Evolutionary conservation across 768 basidiomycete genomes (phyloP).

Genomic region (Leccinum uliginosum): DNA sequence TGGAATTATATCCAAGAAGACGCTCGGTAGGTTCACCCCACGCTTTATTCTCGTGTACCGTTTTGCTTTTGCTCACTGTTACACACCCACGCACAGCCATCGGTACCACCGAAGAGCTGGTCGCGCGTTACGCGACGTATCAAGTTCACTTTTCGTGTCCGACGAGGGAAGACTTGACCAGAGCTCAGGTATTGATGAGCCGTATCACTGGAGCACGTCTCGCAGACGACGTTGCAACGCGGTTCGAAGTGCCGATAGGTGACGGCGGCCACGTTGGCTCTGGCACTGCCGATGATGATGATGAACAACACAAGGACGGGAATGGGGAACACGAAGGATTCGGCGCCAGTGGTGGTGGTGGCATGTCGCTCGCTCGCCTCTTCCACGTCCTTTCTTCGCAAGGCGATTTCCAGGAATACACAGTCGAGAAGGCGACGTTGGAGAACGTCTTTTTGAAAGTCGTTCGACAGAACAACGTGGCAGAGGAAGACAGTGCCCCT

Average conservation of each 20-base stretch:
- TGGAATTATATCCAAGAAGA: slow-evolving; percentile 66
- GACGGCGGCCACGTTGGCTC: neutral
- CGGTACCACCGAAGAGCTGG: slow-evolving; percentile 60
- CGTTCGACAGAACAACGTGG: slow-evolving; percentile 56
- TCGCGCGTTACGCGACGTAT: slow-evolving; percentile 65
- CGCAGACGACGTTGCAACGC: slow-evolving; percentile 71
- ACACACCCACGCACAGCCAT: slow-evolving; percentile 44
- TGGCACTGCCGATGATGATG: neutral
- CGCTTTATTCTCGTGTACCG: neutral
- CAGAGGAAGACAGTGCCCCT: slow-evolving; percentile 39
- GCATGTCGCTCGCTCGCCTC: slow-evolving; percentile 51
- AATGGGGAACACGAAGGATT: neutral
- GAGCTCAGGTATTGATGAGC: slow-evolving; percentile 58
- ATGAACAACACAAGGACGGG: neutral
- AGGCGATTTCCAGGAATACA: slow-evolving; percentile 59
- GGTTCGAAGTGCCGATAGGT: slow-evolving; percentile 64
- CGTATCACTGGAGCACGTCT: slow-evolving; percentile 58
- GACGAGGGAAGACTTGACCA: slow-evolving; percentile 53
- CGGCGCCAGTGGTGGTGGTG: neutral
- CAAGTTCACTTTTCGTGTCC: slow-evolving; percentile 73
- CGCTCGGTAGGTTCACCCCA: slow-evolving; percentile 53
- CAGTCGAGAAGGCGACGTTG: slow-evolving; percentile 63
- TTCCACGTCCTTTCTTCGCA: slow-evolving; percentile 52
- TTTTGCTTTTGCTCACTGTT: neutral
- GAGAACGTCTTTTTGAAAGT: slow-evolving; percentile 74